phyloP scores from a whole-genome alignment of 805 yeast species.

The Candida awuae region DNA sequence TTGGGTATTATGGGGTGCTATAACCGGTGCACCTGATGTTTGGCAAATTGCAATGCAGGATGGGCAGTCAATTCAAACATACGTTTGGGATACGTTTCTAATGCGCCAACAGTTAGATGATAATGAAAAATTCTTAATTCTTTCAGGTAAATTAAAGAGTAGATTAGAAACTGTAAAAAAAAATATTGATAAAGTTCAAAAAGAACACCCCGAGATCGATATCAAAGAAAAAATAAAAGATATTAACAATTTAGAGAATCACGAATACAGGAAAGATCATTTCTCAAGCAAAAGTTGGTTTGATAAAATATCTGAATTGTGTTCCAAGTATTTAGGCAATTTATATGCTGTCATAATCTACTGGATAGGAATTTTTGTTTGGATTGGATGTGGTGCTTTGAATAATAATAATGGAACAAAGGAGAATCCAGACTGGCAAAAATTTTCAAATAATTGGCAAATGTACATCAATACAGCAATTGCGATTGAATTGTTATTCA shows the following conservation, averaged over 20 bases:
- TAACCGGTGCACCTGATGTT: constrained; percentile 25
- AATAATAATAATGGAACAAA: constrained; percentile 12
- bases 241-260: constrained; percentile 10
- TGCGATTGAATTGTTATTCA: constrained; percentile 30
- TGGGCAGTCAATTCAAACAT: constrained; percentile 33
- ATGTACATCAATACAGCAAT: constrained; percentile 35
- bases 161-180: constrained; percentile 21
- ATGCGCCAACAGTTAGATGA: constrained; percentile 33
- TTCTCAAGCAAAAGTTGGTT: constrained; percentile 27
- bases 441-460: constrained; percentile 33
- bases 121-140: constrained; percentile 22
- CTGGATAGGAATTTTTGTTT: constrained; percentile 32
- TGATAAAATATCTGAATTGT: constrained; percentile 26
- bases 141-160: constrained; percentile 25
- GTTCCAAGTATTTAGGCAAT: constrained; percentile 27
- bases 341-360: constrained; percentile 26
- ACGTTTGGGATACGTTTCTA: constrained; percentile 34
- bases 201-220: background rate
- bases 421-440: constrained; percentile 12
- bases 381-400: constrained; percentile 32
- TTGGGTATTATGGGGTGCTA: constrained; percentile 20
- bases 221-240: background rate
- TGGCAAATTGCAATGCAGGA: constrained; percentile 38
- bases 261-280: constrained; percentile 1
- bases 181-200: constrained; percentile 6